Percentiles rank a stretch among this genome's conserved stretches.
phyloP scores from a whole-genome alignment of 495 filamentous ascomycete genomes.

The Podospora comata region DNA sequence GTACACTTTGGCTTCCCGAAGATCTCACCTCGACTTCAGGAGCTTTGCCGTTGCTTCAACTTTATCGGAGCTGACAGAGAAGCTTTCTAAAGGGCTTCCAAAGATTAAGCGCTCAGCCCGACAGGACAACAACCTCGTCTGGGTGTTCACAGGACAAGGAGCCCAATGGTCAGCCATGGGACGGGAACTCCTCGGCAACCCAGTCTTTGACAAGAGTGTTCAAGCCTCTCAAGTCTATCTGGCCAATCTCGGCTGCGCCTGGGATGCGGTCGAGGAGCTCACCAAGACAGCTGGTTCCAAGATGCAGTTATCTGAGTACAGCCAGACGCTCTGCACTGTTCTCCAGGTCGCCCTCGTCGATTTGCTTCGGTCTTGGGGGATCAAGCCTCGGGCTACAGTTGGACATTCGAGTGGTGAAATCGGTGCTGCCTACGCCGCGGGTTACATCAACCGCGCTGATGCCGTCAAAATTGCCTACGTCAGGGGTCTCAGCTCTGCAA shows the following conservation, averaged over 20 bases:
- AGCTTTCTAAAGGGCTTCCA: background rate
- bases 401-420: conserved; percentile 65
- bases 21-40: conserved; percentile 25
- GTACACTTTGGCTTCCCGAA: conserved; percentile 32
- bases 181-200: conserved; percentile 33
- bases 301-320: background rate
- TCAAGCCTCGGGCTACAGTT: conserved; percentile 47
- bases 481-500: conserved; percentile 31
- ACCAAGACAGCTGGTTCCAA: background rate
- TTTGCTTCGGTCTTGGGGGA: conserved; percentile 44
- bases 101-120: conserved; percentile 9
- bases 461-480: conserved; percentile 49
- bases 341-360: conserved; percentile 53
- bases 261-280: conserved; percentile 7
- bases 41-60: background rate
- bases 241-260: background rate
- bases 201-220: conserved; percentile 36
- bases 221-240: conserved; percentile 28
- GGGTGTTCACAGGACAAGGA: conserved; percentile 44
- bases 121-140: conserved; percentile 28
- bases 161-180: conserved; percentile 53
- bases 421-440: conserved; percentile 42
- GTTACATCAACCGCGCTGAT: conserved; percentile 39
- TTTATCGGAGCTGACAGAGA: background rate
- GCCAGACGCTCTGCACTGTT: conserved; percentile 45